Base-by-base conservation (phyloP, 2,329 filamentous ascomycete genomes). In the Calonectria montana region DNA sequence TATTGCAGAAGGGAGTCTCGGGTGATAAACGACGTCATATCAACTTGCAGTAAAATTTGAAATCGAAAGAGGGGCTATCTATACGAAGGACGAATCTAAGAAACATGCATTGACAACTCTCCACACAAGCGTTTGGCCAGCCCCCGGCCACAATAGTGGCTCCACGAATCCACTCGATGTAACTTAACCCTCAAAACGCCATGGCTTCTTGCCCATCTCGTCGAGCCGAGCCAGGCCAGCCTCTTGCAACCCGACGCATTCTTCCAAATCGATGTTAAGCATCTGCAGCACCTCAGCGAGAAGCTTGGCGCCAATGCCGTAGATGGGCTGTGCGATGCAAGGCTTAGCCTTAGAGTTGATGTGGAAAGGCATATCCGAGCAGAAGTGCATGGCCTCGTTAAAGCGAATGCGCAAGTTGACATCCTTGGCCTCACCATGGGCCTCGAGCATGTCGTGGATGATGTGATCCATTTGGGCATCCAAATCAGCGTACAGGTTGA, bases 341-440 rank as follows among this genome's bases (percentile, higher is more conserved):
- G 61, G 61, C 29, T 64, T 64, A n/a, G 61, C 43, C 61, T 64
- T 64, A 43, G 61, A 64, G 61, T 64, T 64, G 61, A 64, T 64
- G 43, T 64, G 61, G 61, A 64, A 64, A 16, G 61, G 61, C 61
- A 64, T 64, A 21, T 48, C 45, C 10, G 61, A 64, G 43, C 61
- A 64, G 29, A 64, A 64, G 23, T 64, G 61, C 61, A 64, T 64
- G n/a, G 61, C 61, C 43, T 64, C 61, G 21, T 64, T 64, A 29
- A 64, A 64, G n/a, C 61, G 61, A 25, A 64, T 50, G 27, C 61
- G 61, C 29, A 64, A 31, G 31, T 64, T 48, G 27, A 64, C 61
- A n/a, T 64, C 61, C 23, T 50, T 64, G n/a, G 43, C 61, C 35
- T 64, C 61, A 13, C 61, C 61, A 23, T 64, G 61, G 21, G 61